phyloP scores from a whole-genome alignment of 345 rosid genomes.

The Kernera saxatilis region DNA sequence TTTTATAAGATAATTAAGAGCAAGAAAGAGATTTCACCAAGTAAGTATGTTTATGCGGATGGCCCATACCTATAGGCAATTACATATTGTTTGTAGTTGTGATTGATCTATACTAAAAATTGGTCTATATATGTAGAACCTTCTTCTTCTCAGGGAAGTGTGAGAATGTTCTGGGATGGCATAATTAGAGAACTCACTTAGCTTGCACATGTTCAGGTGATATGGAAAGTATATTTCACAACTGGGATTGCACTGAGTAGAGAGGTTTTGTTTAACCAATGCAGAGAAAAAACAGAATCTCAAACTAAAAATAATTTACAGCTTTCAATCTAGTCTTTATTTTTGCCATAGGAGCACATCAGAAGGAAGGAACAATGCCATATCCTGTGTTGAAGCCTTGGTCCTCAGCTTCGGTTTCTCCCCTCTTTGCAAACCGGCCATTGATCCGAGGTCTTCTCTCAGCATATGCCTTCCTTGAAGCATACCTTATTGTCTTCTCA shows the following conservation, averaged over 20 bases:
- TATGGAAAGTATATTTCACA: background rate
- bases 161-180: background rate
- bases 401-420: constrained; percentile 52
- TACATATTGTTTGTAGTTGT: no score
- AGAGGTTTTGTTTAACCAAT: background rate
- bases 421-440: constrained; percentile 87
- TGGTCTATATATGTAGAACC: background rate
- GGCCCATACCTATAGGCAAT: background rate
- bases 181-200: background rate
- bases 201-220: background rate
- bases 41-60: background rate
- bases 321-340: background rate
- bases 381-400: constrained; percentile 53
- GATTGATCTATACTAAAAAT: background rate
- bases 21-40: background rate
- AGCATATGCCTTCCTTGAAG: constrained; percentile 95
- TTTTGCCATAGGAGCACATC: background rate
- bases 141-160: background rate
- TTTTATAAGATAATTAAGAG: constrained; percentile 1
- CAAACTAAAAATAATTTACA: constrained; percentile 12
- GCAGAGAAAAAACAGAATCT: constrained; percentile 8
- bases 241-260: background rate
- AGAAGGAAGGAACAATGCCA: constrained; percentile 76
- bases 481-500: constrained; percentile 94
- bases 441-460: constrained; percentile 89